Evolutionary conservation across 2,329 filamentous ascomycete genomes (phyloP).

Genomic region (Pyrenophora graminea): DNA sequence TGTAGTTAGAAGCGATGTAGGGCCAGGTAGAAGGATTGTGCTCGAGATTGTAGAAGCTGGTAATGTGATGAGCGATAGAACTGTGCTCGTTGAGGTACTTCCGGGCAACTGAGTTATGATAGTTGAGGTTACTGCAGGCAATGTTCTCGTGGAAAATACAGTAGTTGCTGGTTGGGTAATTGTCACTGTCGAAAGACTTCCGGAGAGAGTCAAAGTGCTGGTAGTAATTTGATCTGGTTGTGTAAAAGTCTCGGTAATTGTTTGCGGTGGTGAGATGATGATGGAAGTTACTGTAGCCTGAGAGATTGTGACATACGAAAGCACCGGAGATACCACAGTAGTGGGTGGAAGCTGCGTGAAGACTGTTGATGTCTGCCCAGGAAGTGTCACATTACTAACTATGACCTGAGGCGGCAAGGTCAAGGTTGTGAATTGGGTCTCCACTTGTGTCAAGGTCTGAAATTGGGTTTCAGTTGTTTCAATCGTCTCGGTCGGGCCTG

Average conservation of each 20-base stretch:
- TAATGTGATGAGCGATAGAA: constrained; percentile 26
- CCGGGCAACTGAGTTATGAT: constrained; percentile 14
- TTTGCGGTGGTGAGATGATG: constrained; percentile 8
- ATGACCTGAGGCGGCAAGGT: constrained; percentile 22
- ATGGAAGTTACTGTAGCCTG: constrained; percentile 9
- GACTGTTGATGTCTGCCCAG: constrained; percentile 15
- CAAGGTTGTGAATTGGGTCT: constrained; percentile 25
- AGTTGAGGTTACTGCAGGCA: constrained; percentile 15
- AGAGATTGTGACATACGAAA: constrained; percentile 24
- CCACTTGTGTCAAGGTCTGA: constrained; percentile 20
- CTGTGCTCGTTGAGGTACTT: constrained; percentile 25
- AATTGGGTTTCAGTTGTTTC: constrained; percentile 13
- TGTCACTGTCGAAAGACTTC: not conserved
- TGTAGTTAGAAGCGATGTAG: constrained; percentile 25
- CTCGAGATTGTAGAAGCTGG: constrained; percentile 12
- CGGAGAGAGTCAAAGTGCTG: constrained; percentile 8
- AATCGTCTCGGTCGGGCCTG: not conserved
- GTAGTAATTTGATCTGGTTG: constrained; percentile 12
- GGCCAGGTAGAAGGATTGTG: constrained; percentile 13
- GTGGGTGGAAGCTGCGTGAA: constrained; percentile 21
- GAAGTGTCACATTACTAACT: constrained; percentile 24
- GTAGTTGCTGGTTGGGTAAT: not conserved
- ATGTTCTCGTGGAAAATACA: constrained; percentile 15
- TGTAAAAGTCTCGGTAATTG: constrained; percentile 10
- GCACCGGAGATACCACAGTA: constrained; percentile 25